Evolutionary conservation across 495 filamentous ascomycete genomes (phyloP).

Genomic region (Aspergillus mulundensis): DNA sequence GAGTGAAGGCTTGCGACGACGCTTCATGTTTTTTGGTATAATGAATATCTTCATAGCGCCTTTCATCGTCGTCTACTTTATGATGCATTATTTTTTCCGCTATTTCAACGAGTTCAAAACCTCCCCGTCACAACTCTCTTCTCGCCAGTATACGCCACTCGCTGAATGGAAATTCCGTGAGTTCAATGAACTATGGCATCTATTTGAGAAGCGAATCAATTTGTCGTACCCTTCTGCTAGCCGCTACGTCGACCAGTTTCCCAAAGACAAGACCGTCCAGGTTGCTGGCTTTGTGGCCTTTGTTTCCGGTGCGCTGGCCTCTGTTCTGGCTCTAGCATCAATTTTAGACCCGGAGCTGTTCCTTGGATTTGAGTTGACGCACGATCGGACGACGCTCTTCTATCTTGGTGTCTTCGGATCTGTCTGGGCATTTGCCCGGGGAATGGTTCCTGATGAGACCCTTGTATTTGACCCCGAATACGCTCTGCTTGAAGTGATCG

Average conservation of each 20-base stretch:
- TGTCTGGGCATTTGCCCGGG: constrained; percentile 75
- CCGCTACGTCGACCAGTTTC: constrained; percentile 92
- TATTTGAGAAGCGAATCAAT: constrained; percentile 82
- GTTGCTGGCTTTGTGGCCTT: constrained; percentile 80
- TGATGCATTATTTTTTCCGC: constrained; percentile 84
- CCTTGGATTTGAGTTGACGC: constrained; percentile 84
- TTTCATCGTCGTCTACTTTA: constrained; percentile 74
- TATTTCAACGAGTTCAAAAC: constrained; percentile 96
- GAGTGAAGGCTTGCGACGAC: constrained; percentile 66
- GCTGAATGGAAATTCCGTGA: constrained; percentile 98
- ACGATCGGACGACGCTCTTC: constrained; percentile 76
- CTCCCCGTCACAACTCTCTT: constrained; percentile 77
- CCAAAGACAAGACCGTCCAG: constrained; percentile 87
- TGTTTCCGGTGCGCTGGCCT: constrained; percentile 76
- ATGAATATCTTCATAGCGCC: constrained; percentile 86
- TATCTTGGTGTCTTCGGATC: constrained; percentile 71
- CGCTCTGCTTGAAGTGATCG: constrained; percentile 79
- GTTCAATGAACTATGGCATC: constrained; percentile 92
- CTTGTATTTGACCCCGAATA: constrained; percentile 89
- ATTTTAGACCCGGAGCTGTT: constrained; percentile 87
- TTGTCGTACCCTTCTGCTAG: constrained; percentile 94
- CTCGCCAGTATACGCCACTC: constrained; percentile 84
- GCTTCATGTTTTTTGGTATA: constrained; percentile 75
- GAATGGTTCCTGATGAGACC: constrained; percentile 79
- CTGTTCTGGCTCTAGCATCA: constrained; percentile 74